Evolutionary conservation across 2,329 filamentous ascomycete species (phyloP).

Genomic region (Diplodia sapinea): DNA sequence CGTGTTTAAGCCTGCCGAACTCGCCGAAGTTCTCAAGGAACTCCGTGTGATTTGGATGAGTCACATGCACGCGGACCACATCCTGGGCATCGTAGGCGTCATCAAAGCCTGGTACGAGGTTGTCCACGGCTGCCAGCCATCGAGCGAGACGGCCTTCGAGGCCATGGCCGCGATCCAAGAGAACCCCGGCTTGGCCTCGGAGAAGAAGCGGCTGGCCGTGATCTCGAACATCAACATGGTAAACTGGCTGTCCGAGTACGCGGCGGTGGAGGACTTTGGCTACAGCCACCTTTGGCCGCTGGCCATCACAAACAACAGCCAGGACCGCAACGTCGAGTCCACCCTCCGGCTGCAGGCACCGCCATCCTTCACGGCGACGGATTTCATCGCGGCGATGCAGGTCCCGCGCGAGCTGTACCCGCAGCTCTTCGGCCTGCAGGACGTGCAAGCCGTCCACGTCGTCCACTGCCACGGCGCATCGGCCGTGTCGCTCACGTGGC

Average conservation of each 20-base stretch:
- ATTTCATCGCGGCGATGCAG: background rate
- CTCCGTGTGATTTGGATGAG: constrained; percentile 89
- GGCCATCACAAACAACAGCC: constrained; percentile 41
- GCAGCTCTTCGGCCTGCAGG: constrained; percentile 64
- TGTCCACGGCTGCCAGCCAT: constrained; percentile 52
- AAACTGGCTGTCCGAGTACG: constrained; percentile 78
- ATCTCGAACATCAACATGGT: constrained; percentile 75
- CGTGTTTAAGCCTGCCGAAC: constrained; percentile 68
- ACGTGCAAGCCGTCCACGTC: constrained; percentile 72
- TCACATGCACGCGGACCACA: constrained; percentile 95
- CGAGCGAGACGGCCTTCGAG: constrained; percentile 34
- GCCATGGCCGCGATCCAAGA: constrained; percentile 43
- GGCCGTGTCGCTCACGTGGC: constrained; percentile 78
- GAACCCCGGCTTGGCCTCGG: constrained; percentile 33
- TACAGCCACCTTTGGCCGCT: constrained; percentile 65
- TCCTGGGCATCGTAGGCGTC: constrained; percentile 82
- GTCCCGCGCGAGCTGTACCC: constrained; percentile 43
- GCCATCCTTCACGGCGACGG: background rate
- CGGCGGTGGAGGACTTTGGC: constrained; percentile 76
- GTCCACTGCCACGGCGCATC: constrained; percentile 80
- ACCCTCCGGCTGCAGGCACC: constrained; percentile 1
- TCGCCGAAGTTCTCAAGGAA: constrained; percentile 74
- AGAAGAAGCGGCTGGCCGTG: constrained; percentile 60
- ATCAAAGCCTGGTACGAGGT: constrained; percentile 78
- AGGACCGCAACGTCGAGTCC: background rate